Percentiles rank a stretch among this genome's conserved stretches.
phyloP scores from a whole-genome alignment of 2,329 filamentous ascomycete species.

The Colletotrichum euphorbiae region DNA sequence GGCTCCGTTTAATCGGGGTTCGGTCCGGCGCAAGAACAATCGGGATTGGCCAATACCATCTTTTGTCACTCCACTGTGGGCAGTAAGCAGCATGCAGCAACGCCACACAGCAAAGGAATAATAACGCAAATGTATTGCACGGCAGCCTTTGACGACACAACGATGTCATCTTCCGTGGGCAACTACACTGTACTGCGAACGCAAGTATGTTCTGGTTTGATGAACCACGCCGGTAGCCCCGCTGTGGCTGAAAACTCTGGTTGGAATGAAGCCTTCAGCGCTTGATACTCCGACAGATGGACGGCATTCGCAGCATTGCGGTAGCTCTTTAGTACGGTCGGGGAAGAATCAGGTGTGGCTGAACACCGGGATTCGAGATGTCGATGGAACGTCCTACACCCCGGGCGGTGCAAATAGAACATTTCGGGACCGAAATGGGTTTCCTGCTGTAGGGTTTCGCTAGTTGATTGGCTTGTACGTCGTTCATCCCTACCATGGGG shows the following conservation, averaged over 20 bases:
- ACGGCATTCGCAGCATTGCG: background rate
- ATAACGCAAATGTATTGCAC: background rate
- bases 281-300: background rate
- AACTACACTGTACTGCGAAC: background rate
- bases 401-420: background rate
- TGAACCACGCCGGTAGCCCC: conserved; percentile 2
- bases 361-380: conserved; percentile 1
- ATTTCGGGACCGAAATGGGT: background rate
- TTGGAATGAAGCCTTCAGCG: background rate
- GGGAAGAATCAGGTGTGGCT: background rate
- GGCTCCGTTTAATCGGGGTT: background rate
- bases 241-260: conserved; percentile 11
- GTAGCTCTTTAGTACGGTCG: background rate
- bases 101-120: background rate
- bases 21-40: background rate
- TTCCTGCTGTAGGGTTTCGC: background rate
- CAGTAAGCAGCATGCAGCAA: background rate
- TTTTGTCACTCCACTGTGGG: background rate
- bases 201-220: background rate
- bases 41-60: background rate
- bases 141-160: conserved; percentile 11
- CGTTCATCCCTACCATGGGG: conserved; percentile 28
- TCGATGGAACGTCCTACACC: background rate
- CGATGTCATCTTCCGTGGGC: conserved; percentile 23
- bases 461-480: conserved; percentile 16